These are phyloP conservation scores for Vanderwaltozyma verrucispora DNA, from an alignment of 805 yeast genomes.

Conservation along the genomic window DNA sequence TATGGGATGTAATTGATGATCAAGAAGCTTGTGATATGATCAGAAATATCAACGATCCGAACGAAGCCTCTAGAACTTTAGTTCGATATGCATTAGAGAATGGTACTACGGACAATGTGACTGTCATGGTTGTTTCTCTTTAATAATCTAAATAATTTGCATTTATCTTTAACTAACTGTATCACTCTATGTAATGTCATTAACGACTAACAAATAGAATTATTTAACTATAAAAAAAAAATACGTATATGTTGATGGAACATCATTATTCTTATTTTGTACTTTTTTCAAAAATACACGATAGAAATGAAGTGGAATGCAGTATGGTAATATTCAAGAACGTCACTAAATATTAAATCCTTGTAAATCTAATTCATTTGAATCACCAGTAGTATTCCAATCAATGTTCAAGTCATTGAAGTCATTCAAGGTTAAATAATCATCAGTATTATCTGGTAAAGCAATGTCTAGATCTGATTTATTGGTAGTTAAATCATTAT, in stretches of 20 bases:
- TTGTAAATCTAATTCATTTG: slow-evolving; percentile 21
- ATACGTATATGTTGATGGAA: too few species aligned
- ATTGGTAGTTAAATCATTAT: not conserved
- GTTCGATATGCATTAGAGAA: slow-evolving; percentile 66
- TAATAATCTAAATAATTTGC: slow-evolving; percentile 2
- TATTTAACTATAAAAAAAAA: too few species aligned
- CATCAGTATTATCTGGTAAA: slow-evolving; percentile 18
- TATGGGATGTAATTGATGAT: slow-evolving; percentile 92
- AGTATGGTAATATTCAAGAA: too few species aligned
- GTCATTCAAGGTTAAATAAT: slow-evolving; percentile 28
- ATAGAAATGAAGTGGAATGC: too few species aligned
- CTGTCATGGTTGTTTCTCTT: slow-evolving; percentile 72
- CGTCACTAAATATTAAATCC: slow-evolving; percentile 20
- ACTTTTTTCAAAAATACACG: too few species aligned
- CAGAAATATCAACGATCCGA: slow-evolving; percentile 43
- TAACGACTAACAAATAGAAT: not conserved
- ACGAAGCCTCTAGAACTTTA: slow-evolving; percentile 54
- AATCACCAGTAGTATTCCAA: slow-evolving; percentile 24
- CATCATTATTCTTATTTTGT: too few species aligned
- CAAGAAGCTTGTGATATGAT: slow-evolving; percentile 72
- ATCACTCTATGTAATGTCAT: not conserved
- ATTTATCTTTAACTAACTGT: too few species aligned
- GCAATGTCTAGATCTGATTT: slow-evolving; percentile 1
- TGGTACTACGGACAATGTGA: slow-evolving; percentile 82
- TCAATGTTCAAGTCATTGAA: slow-evolving; percentile 28